Percentiles rank a stretch among this genome's conserved stretches.
Conservation (phyloP, 768 basidiomycete genomes). For the Rhodotorula graminis region DNA sequence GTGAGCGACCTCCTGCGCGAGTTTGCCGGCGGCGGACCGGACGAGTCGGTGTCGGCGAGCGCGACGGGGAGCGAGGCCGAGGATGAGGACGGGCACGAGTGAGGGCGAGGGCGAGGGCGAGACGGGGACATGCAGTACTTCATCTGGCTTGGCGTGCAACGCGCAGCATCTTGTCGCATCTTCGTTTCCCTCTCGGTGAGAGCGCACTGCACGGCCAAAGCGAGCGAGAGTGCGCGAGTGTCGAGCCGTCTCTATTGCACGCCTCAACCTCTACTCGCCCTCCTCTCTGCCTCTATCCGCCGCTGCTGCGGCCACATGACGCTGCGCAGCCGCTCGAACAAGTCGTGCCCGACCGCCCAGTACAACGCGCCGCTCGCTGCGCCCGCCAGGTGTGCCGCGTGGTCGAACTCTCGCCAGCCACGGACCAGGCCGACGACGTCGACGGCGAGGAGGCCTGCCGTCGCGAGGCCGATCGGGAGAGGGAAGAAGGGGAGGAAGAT, state of each 20-base stretch:
- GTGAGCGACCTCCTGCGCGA: conserved; percentile 14
- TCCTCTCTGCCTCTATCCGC: background rate
- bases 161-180: no score
- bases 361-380: conserved; percentile 2
- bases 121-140: no score
- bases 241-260: background rate
- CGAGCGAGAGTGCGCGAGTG: no score
- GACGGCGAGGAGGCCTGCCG: conserved; percentile 14
- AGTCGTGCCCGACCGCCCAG: conserved; percentile 4
- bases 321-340: background rate
- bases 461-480: conserved; percentile 33
- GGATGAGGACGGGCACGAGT: conserved; percentile 2
- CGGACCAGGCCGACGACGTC: conserved; percentile 31
- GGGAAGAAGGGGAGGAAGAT: conserved; percentile 40
- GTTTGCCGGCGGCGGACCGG: background rate
- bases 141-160: no score
- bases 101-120: no score
- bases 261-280: background rate
- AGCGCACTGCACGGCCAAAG: no score
- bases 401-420: conserved; percentile 37
- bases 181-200: no score
- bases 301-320: background rate
- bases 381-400: conserved; percentile 23
- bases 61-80: conserved; percentile 10
- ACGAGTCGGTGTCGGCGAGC: background rate